Conservation (phyloP, 108 stramenopile genomes). For the Nannochloropsis gaditana region DNA sequence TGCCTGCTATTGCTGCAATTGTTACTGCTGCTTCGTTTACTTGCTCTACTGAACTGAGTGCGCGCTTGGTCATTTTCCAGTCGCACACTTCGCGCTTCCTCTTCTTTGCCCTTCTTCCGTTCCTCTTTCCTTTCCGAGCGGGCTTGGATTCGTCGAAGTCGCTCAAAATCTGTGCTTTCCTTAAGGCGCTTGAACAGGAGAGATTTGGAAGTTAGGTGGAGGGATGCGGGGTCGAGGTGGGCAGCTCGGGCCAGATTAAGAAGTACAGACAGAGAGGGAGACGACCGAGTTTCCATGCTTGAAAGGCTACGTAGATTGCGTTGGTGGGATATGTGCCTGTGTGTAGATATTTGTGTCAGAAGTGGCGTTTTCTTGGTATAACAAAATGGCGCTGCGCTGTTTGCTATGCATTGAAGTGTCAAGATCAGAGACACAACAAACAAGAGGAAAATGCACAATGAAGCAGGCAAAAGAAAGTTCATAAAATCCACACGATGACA, state of each 20-base stretch:
- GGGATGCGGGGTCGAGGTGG: neutral
- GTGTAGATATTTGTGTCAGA: no score
- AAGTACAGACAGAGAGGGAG: conserved; percentile 11
- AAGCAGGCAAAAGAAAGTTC: no score
- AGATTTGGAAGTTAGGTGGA: neutral
- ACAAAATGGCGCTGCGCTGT: no score
- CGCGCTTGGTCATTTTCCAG: neutral
- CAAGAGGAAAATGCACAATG: no score
- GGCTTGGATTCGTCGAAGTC: neutral
- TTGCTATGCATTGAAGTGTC: no score
- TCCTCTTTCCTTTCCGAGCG: neutral
- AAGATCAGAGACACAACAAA: no score
- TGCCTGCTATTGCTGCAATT: neutral
- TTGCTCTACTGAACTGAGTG: neutral
- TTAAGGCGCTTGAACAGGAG: neutral
- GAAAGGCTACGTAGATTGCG: no score
- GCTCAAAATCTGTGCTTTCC: conserved; percentile 18
- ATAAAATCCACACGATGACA: no score
- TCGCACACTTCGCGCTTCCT: neutral
- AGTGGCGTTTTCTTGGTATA: no score
- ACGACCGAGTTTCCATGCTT: neutral
- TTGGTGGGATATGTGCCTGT: no score
- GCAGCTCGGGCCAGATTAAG: neutral
- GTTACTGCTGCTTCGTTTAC: neutral
- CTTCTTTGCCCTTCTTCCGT: neutral